Evolutionary conservation across 371 early-diverging fungal genomes (phyloP).

Genomic region (Mucor velutinosus): DNA sequence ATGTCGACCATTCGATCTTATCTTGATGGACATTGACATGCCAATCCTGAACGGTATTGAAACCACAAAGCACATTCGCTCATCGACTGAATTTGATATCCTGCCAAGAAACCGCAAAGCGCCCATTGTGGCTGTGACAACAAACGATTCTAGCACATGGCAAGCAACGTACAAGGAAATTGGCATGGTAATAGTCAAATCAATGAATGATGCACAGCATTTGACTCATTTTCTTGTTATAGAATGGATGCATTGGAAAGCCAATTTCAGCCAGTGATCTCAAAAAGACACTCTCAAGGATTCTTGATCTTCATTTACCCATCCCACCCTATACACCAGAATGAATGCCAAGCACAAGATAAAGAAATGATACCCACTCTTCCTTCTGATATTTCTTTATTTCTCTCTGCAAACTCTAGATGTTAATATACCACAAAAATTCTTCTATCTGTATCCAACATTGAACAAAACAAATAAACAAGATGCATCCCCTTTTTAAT

Average conservation of each 20-base stretch:
- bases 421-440: background rate
- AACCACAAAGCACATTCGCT: conserved; percentile 49
- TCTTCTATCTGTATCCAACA: background rate
- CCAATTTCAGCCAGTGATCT: conserved; percentile 40
- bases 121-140: conserved; percentile 74
- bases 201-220: background rate
- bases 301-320: conserved; percentile 26
- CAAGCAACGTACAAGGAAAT: conserved; percentile 26
- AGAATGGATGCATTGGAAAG: conserved; percentile 56
- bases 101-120: conserved; percentile 52
- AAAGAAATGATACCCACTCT: background rate
- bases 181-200: conserved; percentile 34
- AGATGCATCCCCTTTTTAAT: background rate
- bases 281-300: conserved; percentile 32
- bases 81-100: conserved; percentile 39
- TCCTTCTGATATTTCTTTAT: background rate
- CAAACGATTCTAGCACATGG: conserved; percentile 46
- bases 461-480: background rate
- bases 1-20: conserved; percentile 51
- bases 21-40: conserved; percentile 74
- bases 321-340: conserved; percentile 27
- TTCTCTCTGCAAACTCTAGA: background rate
- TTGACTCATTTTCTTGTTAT: conserved; percentile 8
- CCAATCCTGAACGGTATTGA: conserved; percentile 61
- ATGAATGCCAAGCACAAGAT: conserved; percentile 1